These are phyloP conservation scores for Microbotryomycetes sp. DNA, from an alignment of 1,284 basidiomycete species.

Conservation along the genomic window DNA sequence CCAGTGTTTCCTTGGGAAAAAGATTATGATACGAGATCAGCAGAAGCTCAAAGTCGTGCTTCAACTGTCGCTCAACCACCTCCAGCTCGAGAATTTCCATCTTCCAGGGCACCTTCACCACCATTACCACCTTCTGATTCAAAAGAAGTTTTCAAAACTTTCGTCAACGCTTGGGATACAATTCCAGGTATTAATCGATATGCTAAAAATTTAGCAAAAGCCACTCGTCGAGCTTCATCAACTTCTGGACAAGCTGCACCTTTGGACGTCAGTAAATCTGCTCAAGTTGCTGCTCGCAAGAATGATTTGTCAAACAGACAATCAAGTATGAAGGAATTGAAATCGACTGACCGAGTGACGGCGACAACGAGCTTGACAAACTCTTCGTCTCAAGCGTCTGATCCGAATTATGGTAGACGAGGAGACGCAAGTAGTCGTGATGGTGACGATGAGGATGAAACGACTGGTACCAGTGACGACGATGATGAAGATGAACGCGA, in stretches of 20 bases:
- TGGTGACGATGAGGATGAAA: constrained; percentile 76
- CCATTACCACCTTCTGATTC: constrained; percentile 9
- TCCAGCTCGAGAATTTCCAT: constrained; percentile 36
- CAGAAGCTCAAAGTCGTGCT: constrained; percentile 32
- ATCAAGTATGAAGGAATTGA: constrained; percentile 1
- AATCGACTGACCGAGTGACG: neutral
- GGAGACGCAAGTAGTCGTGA: constrained; percentile 59
- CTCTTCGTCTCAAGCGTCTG: neutral
- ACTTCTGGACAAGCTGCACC: constrained; percentile 42
- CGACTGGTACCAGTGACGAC: constrained; percentile 46
- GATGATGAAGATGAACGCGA: constrained; percentile 6
- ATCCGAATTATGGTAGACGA: constrained; percentile 13
- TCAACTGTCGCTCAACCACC: constrained; percentile 41
- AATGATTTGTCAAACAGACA: constrained; percentile 3
- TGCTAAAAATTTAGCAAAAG: constrained; percentile 55
- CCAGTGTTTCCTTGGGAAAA: constrained; percentile 93
- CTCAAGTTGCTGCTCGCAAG: neutral
- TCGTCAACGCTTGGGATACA: constrained; percentile 71
- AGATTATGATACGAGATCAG: constrained; percentile 33
- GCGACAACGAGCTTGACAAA: neutral
- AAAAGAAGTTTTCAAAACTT: constrained; percentile 1
- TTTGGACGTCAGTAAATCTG: constrained; percentile 7
- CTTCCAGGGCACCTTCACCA: constrained; percentile 36
- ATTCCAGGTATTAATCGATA: constrained; percentile 71
- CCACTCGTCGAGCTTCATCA: constrained; percentile 43